phyloP scores from a whole-genome alignment of 2,329 filamentous ascomycete species.

The Cytospora mali region DNA sequence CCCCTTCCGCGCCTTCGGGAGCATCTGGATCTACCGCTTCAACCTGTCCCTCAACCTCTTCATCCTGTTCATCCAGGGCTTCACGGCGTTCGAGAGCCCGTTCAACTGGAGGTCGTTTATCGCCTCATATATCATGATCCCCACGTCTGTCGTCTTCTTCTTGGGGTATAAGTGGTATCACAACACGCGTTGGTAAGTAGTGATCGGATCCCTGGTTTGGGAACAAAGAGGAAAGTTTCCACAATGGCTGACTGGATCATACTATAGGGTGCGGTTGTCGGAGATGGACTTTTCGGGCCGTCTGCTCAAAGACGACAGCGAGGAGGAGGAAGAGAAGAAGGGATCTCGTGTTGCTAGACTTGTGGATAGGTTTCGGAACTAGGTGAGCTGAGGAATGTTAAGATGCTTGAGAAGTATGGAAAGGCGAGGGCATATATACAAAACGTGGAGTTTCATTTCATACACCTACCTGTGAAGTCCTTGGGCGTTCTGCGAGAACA shows the following conservation, averaged over 20 bases:
- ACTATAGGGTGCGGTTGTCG: no score
- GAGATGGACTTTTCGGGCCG: no score
- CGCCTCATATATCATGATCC: no score
- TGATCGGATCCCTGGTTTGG: neutral
- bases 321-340: no score
- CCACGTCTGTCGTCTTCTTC: no score
- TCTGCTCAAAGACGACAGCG: no score
- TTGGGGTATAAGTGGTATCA: no score
- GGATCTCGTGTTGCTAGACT: neutral
- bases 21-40: neutral
- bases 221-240: neutral
- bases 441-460: neutral
- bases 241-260: no score
- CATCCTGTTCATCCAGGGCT: neutral
- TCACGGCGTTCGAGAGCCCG: neutral
- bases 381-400: neutral
- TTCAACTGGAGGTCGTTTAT: no score
- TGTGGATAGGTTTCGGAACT: neutral
- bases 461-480: neutral
- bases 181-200: no score
- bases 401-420: neutral
- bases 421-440: neutral
- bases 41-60: neutral
- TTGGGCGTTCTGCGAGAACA: neutral
- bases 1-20: neutral